Evolutionary conservation across 1,284 basidiomycete species (phyloP), one percentile per base, ranked within the genome.

Genomic region (Boletus nobilissimus): DNA sequence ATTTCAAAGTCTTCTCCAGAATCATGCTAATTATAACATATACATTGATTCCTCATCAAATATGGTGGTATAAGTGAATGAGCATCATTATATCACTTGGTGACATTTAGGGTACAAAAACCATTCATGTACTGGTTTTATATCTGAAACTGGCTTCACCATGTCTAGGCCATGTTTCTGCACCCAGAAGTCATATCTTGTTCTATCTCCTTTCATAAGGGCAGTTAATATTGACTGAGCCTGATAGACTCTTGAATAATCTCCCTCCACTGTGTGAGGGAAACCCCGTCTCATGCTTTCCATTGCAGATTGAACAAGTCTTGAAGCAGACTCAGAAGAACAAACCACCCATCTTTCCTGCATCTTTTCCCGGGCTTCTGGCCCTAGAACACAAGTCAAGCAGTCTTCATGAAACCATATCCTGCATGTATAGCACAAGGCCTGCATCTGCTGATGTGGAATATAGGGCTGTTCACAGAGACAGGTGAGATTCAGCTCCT

Each of bases 221-320:
- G 76, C 75, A 48, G 7, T 77, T 36, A 77, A 64, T 63, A 78
- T 77, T 3, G 76, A 77, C 64, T 78, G 77, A 54, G 77, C 75
- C 34, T 78, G 76, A 40, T 78, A 78, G 1, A 77, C 75, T 40
- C 4, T 63, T 11, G 46, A 24, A 64, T 71, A 77, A 18, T 71
- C 36, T 5, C 43, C 72, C 48, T 77, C 51, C 3, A 76, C 62
- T 1, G 14, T 36, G 43, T 76, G 24, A 51, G 40, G 66, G 19
- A 60, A 8, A 22, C 67, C 74, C 57, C 66, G 65, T 57, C 76
- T 76, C 66, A 77, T 77, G 5, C 1, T 7, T 32, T 62, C 74
- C 60, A 69, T 66, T 2, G 74, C 74, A 65, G n/a, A 57, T 5
- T 3, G 19, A 13, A 76, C 1, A 1, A 77, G 74, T 1, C 32